Base-by-base conservation (phyloP, 2,329 filamentous ascomycete genomes). In the Apiospora marii region DNA sequence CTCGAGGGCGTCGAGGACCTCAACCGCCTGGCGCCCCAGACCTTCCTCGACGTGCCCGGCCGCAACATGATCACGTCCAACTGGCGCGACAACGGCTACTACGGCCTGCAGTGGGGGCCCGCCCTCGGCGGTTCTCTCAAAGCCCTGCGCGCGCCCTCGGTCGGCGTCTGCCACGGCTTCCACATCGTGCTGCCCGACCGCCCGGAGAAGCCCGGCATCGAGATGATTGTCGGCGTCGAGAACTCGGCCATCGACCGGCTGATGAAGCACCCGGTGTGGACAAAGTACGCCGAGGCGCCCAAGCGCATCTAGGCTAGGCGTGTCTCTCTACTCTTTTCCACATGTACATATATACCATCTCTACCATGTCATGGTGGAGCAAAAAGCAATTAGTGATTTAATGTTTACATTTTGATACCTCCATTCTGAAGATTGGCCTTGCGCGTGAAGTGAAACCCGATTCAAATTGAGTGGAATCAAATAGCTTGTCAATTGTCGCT, bases 81-180 rank as follows among this genome's bases (percentile, higher is more conserved):
- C 7, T 83, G 81, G 82, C 72, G 78, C 37, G 78, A 78, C 44
- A 79, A 82, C 46, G 74, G 78, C 24, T 72, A 83, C 16, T 83
- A 83, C 68, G 76, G 72, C 16, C 69, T 82, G 34, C 75, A 80
- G 14, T 83, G 81, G 81, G 82, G 82, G 3, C 75, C 79, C 24
- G 37, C 76, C 10, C 43, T 82, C 10, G 79, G 79, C 0, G 73
- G 75, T 13, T 76, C 72, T 12, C 79, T 83, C 70, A 72, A 79
- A 61, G 77, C 81, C 1, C 75, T 83, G 5, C 77, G 81, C 10
- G 72, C 74, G n/a, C 81, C 81, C 0, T 77, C 71, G 22, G 71
- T 69, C 14, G 71, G 71, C 12, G 68, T 72, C 24, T 72, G 71
- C 27, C 68, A 67, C 30, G 71, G 71, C 16, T 72, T 72, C 71